phyloP scores from a whole-genome alignment of 2,329 filamentous ascomycete genomes.

The Myriosclerotinia scirpicola region DNA sequence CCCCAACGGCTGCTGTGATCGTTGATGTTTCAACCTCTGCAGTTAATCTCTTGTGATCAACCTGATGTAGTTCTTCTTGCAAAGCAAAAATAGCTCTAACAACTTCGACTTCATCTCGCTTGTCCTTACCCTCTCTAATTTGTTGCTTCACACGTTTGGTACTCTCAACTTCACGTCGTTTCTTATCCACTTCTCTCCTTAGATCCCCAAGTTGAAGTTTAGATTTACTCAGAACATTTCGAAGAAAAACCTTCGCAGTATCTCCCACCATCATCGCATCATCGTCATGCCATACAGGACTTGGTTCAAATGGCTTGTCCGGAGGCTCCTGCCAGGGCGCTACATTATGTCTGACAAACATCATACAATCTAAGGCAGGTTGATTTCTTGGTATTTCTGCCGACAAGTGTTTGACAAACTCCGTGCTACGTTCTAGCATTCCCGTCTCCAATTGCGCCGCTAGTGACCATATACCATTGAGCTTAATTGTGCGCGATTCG shows the following conservation, averaged over 20 bases:
- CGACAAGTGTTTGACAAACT: constrained; percentile 69
- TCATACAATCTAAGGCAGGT: constrained; percentile 89
- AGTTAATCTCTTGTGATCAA: constrained; percentile 79
- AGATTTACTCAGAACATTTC: constrained; percentile 88
- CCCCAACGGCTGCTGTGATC: constrained; percentile 87
- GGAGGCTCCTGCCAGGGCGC: constrained; percentile 77
- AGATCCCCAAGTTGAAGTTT: constrained; percentile 81
- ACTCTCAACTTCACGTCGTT: constrained; percentile 79
- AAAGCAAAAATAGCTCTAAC: constrained; percentile 79
- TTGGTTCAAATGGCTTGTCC: constrained; percentile 87
- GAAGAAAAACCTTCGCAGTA: constrained; percentile 81
- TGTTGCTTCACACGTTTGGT: constrained; percentile 71
- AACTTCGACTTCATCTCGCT: constrained; percentile 83
- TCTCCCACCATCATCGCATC: constrained; percentile 84
- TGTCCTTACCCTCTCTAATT: constrained; percentile 80
- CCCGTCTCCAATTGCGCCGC: constrained; percentile 77
- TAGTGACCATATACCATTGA: constrained; percentile 83
- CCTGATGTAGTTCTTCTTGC: constrained; percentile 81
- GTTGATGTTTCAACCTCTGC: constrained; percentile 92
- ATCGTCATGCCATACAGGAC: constrained; percentile 96
- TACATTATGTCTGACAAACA: constrained; percentile 95
- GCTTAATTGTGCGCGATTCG: constrained; percentile 78
- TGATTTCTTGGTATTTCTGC: constrained; percentile 85
- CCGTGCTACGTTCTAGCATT: constrained; percentile 73
- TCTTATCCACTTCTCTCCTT: constrained; percentile 80